Conservation (phyloP, 192 early-diverging fungal species). For the Martensiomyces pterosporus region DNA sequence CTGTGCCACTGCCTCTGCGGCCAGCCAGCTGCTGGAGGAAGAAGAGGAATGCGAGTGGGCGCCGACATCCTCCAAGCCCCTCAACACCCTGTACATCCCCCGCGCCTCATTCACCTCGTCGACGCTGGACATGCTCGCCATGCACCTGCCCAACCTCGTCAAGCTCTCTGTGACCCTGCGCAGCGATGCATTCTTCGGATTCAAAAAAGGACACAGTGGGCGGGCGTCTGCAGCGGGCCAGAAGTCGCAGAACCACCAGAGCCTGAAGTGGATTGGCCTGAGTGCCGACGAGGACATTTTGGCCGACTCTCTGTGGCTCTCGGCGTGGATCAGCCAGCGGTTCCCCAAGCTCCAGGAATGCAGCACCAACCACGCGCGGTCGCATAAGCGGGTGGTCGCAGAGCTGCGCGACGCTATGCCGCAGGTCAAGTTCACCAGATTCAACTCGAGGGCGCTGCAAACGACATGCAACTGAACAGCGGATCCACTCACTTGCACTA, state of each 20-base stretch:
- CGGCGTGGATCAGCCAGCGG: conserved; percentile 30
- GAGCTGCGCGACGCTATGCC: conserved; percentile 27
- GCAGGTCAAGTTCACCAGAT: conserved; percentile 22
- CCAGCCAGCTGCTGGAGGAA: too few relatives aligned
- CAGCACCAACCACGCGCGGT: conserved; percentile 37
- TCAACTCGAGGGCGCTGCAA: conserved; percentile 34
- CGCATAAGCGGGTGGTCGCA: conserved; percentile 22
- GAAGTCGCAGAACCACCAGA: conserved; percentile 7
- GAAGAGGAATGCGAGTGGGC: neutral
- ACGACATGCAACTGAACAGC: conserved; percentile 11
- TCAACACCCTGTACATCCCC: conserved; percentile 27
- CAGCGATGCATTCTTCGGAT: conserved; percentile 13
- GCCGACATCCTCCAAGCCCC: conserved; percentile 4
- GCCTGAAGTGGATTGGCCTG: conserved; percentile 22
- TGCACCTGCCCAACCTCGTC: conserved; percentile 26
- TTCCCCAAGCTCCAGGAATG: conserved; percentile 40
- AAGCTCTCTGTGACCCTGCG: conserved; percentile 34
- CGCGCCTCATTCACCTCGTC: conserved; percentile 26
- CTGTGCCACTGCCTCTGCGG: neutral
- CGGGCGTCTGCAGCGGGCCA: neutral
- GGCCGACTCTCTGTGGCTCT: conserved; percentile 27
- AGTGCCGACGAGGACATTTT: conserved; percentile 43
- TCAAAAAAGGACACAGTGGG: neutral
- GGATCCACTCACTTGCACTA: too few relatives aligned
- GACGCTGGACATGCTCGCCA: conserved; percentile 29